These are phyloP conservation scores for Plectosphaerella sp. DNA, from an alignment of 2,329 filamentous ascomycete genomes.

Conservation along the genomic window DNA sequence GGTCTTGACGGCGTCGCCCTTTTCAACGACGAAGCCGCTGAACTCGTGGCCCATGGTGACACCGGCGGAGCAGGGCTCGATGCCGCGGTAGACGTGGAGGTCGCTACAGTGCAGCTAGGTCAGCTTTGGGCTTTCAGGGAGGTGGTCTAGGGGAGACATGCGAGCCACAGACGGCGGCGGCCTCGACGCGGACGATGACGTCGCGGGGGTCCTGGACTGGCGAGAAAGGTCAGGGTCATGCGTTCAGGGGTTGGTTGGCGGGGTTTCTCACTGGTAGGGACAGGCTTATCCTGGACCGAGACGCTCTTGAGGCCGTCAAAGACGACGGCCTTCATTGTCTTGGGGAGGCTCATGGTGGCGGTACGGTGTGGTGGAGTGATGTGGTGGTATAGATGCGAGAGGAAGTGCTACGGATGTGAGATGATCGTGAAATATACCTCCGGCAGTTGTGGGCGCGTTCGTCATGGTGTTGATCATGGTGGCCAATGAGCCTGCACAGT, in stretches of 20 bases:
- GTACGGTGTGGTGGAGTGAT: too few species aligned
- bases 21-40: slow-evolving; percentile 67
- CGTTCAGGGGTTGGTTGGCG: slow-evolving; percentile 19
- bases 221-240: too few species aligned
- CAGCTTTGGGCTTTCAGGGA: too few species aligned
- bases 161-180: slow-evolving; percentile 84
- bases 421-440: too few species aligned
- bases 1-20: slow-evolving; percentile 62
- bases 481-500: too few species aligned
- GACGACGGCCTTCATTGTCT: slow-evolving; percentile 81
- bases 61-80: slow-evolving; percentile 62
- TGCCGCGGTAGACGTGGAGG: slow-evolving; percentile 80
- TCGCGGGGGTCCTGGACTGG: slow-evolving; percentile 64
- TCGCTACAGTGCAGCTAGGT: slow-evolving; percentile 48
- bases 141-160: slow-evolving; percentile 33
- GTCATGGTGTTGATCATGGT: too few species aligned
- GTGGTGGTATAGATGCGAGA: too few species aligned
- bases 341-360: too few species aligned
- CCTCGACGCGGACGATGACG: slow-evolving; percentile 76
- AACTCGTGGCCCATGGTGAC: slow-evolving; percentile 83
- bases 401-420: too few species aligned
- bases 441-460: too few species aligned
- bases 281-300: slow-evolving; percentile 70
- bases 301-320: slow-evolving; percentile 76
- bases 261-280: slow-evolving; percentile 47